Evolutionary conservation across 805 yeast genomes (phyloP).

Genomic region (Gaillardinia entomophila): DNA sequence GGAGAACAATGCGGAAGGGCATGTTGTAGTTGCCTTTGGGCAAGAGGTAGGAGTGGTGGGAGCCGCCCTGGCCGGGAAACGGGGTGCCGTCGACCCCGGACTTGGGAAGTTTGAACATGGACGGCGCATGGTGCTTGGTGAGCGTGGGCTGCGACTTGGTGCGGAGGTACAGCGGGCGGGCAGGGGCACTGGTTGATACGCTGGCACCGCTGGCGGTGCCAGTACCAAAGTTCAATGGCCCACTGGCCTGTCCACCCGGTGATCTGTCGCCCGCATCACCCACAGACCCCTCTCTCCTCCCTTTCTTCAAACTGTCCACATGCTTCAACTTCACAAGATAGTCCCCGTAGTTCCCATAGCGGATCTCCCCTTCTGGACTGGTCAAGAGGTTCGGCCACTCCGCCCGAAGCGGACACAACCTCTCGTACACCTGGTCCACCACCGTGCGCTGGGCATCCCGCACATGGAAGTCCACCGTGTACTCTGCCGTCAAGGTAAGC

Average conservation of each 20-base stretch:
- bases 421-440: slow-evolving; percentile 31
- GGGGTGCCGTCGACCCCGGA: slow-evolving; percentile 42
- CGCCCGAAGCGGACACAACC: slow-evolving; percentile 33
- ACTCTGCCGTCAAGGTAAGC: slow-evolving; percentile 39
- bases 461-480: slow-evolving; percentile 35
- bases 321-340: slow-evolving; percentile 14
- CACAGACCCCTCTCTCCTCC: too few relatives aligned
- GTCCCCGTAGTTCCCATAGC: slow-evolving; percentile 40
- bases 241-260: too few relatives aligned
- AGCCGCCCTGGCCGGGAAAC: slow-evolving; percentile 21
- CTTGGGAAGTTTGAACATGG: slow-evolving; percentile 21
- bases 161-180: slow-evolving; percentile 11
- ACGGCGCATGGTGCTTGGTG: slow-evolving; percentile 2
- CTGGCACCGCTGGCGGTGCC: slow-evolving; percentile 3
- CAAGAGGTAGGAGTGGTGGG: slow-evolving; percentile 32
- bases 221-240: slow-evolving; percentile 1
- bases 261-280: too few relatives aligned
- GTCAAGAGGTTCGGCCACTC: slow-evolving; percentile 46
- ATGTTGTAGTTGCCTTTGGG: slow-evolving; percentile 49
- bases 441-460: slow-evolving; percentile 21
- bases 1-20: slow-evolving; percentile 41
- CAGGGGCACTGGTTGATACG: slow-evolving; percentile 1
- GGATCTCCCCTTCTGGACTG: slow-evolving; percentile 29
- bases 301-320: slow-evolving; percentile 12
- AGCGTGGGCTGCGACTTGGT: slow-evolving; percentile 26